Evolutionary conservation across 495 filamentous ascomycete genomes (phyloP), one percentile per base, ranked within the genome.

Genomic region (Penicillium paradoxum): DNA sequence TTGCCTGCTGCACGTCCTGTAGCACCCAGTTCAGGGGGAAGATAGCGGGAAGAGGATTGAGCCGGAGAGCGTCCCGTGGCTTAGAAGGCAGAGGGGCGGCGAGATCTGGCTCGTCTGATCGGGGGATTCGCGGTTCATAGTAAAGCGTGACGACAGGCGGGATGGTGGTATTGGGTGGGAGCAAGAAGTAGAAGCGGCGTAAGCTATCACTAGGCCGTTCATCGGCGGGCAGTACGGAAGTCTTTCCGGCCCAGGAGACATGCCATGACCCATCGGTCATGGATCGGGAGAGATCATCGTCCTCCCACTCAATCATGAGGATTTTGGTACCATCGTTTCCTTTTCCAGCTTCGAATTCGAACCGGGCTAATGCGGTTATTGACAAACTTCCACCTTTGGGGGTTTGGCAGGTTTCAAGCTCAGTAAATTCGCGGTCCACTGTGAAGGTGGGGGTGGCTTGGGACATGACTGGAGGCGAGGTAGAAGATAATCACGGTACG

Each of bases 311-410:
- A 10, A 91, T 79, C 86, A 91, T 89, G 42, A 91, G 64, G 41
- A 95, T 84, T 71, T 92, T 92, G 27, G 86, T 90, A 8, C 88
- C 89, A 33, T 91, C 88, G 57, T 88, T 88, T 2, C 78, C 85
- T 56, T 81, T 82, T 37, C 85, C 87, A 4, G 83, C 74, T 65
- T 91, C 87, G 59, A 91, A 90, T 63, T 92, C 89, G 68, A 91
- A 95, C 18, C 89, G 84, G n/a, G 87, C 87, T 13, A 90, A 72
- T 2, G 84, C 84, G 1, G 63, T 68, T 39, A 77, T 73, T 0
- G 75, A 74, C 0, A 75, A 57, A 11, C 56, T 56, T 5, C 56
- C 48, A 13, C 42, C 45, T 0, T 19, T 59, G 1, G 61, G 48
- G 3, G 46, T 57, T 21, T 60, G 67, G 4, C 67, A 64, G 1